Evolutionary conservation across 305 asterid genomes (phyloP).

Genomic region (Fraxinus nigra): DNA sequence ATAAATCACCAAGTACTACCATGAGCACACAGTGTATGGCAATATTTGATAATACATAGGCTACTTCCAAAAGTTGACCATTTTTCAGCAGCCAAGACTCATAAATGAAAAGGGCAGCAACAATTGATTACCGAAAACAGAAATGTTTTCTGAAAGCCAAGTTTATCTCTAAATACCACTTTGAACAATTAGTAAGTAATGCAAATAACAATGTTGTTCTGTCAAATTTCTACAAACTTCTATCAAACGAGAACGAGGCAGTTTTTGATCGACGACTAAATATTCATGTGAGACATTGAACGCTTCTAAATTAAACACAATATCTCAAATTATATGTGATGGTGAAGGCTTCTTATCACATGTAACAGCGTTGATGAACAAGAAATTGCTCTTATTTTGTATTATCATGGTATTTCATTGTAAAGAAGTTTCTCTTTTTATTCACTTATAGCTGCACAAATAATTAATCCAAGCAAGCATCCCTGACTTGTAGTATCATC

Average conservation of each 20-base stretch:
- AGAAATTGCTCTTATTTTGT: not conserved
- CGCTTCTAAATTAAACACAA: not conserved
- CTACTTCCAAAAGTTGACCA: not conserved
- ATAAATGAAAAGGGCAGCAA: not conserved
- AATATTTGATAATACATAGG: not conserved
- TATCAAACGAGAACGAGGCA: not conserved
- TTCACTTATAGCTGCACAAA: not conserved
- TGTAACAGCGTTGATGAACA: not conserved
- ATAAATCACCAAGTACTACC: not conserved
- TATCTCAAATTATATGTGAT: not conserved
- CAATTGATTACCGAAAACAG: not conserved
- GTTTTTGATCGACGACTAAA: not conserved
- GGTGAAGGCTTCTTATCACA: not conserved
- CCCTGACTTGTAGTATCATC: not conserved
- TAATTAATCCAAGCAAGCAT: not conserved
- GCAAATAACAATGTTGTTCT: not conserved
- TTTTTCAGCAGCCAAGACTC: not conserved
- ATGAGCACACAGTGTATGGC: not conserved
- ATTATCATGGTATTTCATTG: not conserved
- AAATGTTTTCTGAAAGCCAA: not conserved
- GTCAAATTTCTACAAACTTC: not conserved
- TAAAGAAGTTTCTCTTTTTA: not conserved
- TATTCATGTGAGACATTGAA: not conserved
- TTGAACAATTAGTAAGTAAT: not conserved
- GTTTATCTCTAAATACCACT: not conserved